These are phyloP conservation scores for Puccinia polysora DNA, from an alignment of 1,284 basidiomycete species.

Conservation along the genomic window DNA sequence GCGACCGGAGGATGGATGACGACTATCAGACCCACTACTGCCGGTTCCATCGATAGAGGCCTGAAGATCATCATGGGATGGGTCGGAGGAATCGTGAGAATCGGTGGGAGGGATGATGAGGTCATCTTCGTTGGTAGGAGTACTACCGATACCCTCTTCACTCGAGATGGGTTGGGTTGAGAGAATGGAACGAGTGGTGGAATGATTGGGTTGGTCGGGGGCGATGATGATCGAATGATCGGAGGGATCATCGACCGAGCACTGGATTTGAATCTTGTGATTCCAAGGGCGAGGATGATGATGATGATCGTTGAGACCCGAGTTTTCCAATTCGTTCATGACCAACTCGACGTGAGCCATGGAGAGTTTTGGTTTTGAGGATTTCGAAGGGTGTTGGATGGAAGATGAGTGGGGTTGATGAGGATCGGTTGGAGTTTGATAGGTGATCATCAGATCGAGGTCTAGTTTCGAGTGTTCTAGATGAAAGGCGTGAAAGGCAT, in stretches of 20 bases:
- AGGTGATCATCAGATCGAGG: conserved; percentile 33
- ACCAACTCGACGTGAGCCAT: conserved; percentile 38
- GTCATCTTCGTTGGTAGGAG: too few relatives aligned
- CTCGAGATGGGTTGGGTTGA: too few relatives aligned
- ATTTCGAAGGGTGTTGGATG: too few relatives aligned
- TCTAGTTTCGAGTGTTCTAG: conserved; percentile 25
- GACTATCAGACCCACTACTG: too few relatives aligned
- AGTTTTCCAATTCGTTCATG: conserved; percentile 7
- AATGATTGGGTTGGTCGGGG: neutral
- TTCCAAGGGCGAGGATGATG: neutral
- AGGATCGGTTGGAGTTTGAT: neutral
- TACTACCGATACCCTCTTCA: too few relatives aligned
- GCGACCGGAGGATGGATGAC: too few relatives aligned
- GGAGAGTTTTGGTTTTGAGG: conserved; percentile 12
- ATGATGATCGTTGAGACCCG: neutral
- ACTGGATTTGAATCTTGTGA: neutral
- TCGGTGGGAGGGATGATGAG: too few relatives aligned
- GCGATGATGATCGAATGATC: neutral
- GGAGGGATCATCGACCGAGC: neutral
- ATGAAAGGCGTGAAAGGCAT: conserved; percentile 34
- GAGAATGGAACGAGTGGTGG: too few relatives aligned
- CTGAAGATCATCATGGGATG: too few relatives aligned
- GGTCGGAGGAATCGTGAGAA: too few relatives aligned
- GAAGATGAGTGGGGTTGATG: neutral
- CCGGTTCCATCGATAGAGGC: too few relatives aligned